phyloP scores from a whole-genome alignment of 78 protist species.

The Planoprotostelium fungivorum region DNA sequence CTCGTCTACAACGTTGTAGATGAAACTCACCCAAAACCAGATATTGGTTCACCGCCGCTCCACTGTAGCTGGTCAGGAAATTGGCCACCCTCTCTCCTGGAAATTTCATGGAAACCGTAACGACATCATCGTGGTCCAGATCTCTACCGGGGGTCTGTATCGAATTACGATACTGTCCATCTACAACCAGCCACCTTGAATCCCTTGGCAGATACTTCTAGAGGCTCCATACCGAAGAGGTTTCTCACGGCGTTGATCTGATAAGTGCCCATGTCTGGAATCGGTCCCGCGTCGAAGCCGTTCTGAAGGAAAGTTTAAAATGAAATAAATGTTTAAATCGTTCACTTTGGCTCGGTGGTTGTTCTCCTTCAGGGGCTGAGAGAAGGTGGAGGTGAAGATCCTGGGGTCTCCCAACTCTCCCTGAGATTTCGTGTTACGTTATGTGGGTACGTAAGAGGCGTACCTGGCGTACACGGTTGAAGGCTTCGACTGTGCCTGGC shows the following conservation, averaged over 20 bases:
- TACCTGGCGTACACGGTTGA: not conserved
- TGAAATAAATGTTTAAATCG: too few species aligned
- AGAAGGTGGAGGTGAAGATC: not conserved
- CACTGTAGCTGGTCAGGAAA: not conserved
- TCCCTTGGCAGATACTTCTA: not conserved
- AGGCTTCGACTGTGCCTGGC: not conserved
- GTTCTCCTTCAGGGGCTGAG: not conserved
- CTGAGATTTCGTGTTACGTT: too few species aligned
- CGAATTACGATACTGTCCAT: not conserved
- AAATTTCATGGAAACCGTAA: not conserved
- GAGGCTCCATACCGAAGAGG: not conserved
- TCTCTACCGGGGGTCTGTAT: not conserved
- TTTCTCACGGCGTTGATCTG: not conserved
- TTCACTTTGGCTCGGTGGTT: not conserved
- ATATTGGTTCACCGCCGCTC: not conserved
- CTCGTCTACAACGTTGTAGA: too few species aligned
- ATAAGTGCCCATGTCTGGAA: not conserved
- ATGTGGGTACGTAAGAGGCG: too few species aligned
- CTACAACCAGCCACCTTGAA: not conserved
- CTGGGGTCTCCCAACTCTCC: not conserved
- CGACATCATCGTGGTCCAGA: not conserved
- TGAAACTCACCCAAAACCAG: not conserved
- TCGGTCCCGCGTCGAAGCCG: not conserved
- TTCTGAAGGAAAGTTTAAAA: too few species aligned
- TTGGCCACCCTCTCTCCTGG: not conserved